Base-by-base conservation (phyloP, 495 filamentous ascomycete genomes). In the Pyrenopolyporus hunteri region DNA sequence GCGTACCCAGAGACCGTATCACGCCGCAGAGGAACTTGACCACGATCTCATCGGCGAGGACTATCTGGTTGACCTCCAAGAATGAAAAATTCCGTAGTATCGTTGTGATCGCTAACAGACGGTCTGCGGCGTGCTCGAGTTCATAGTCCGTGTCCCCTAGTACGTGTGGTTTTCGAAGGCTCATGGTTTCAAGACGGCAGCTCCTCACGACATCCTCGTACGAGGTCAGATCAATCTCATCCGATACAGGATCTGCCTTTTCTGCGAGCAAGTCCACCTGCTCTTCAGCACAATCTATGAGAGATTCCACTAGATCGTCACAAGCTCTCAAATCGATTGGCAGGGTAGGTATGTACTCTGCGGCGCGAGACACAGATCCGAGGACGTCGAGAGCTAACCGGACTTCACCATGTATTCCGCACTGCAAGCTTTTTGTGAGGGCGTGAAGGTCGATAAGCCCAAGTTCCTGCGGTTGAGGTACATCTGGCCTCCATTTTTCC, bases 21-120 rank as follows among this genome's bases (percentile, higher is more conserved):
- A 92, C 82, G 16, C 84, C 83, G 19, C 89, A 89, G 35, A 96
- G 74, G 66, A 95, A 92, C 46, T 88, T 87, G 59, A 97, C 79
- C 22, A 97, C 87, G 3, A 80, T 74, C 29, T 90, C 80, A 16
- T 89, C 88, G 1, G 90, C 88, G 8, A 98, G 83, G 0, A 83
- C 70, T 2, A 69, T 69, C 58, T 91, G 89, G 60, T 96, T 97
- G 9, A 80, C 76, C 51, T 92, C 89, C 66, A 77, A 80, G 68
- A 96, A 97, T 0, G 94, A 97, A 13, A 97, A 83, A 63, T 98
- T 98, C 40, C 94, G 89, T 26, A 98, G 73, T 52, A 97, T 92
- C 1, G 92, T 96, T 6, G 92, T 95, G 53, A 97, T 89, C 68
- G 91, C 93, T 29, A 98, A 86, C 16, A 98, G 74, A 59, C 87